Evolutionary conservation across 164 flowering plant species (phyloP).

Genomic region (Houttuynia cordata): DNA sequence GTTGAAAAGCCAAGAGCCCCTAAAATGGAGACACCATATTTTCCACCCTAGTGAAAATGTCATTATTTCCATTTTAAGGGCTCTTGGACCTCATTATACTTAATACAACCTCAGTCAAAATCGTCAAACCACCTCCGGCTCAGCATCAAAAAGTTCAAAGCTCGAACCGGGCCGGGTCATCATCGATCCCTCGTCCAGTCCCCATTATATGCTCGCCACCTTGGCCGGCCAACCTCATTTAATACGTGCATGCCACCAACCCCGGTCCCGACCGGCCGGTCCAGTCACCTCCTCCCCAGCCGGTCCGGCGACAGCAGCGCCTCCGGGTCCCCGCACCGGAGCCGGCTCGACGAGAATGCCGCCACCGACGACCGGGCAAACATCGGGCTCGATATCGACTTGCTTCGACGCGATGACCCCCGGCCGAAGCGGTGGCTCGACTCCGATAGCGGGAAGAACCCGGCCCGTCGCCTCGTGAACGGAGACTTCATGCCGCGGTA

Average conservation of each 20-base stretch:
- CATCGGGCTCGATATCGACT: slow-evolving; percentile 76
- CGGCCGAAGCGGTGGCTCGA: slow-evolving; percentile 36
- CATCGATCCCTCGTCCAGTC: background rate
- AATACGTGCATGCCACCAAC: slow-evolving; percentile 7
- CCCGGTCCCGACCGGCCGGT: background rate
- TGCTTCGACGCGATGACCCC: slow-evolving; percentile 60
- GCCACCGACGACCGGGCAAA: slow-evolving; percentile 34
- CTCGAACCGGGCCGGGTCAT: background rate
- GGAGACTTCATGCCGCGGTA: slow-evolving; percentile 67
- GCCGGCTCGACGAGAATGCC: slow-evolving; percentile 61
- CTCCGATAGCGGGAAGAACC: slow-evolving; percentile 75
- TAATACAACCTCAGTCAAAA: background rate
- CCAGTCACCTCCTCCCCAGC: slow-evolving; percentile 21
- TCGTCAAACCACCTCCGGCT: background rate
- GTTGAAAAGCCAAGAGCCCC: background rate
- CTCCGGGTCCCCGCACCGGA: slow-evolving; percentile 93
- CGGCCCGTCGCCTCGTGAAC: slow-evolving; percentile 46
- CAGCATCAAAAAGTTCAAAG: background rate
- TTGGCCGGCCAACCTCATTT: background rate
- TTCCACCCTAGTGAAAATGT: background rate
- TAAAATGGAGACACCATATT: background rate
- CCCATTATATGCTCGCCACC: slow-evolving; percentile 3
- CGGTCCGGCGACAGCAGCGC: slow-evolving; percentile 93
- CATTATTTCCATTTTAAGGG: background rate
- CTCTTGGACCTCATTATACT: background rate